Evolutionary conservation across 2,329 filamentous ascomycete genomes (phyloP).

Genomic region (Penicillium nordicum): DNA sequence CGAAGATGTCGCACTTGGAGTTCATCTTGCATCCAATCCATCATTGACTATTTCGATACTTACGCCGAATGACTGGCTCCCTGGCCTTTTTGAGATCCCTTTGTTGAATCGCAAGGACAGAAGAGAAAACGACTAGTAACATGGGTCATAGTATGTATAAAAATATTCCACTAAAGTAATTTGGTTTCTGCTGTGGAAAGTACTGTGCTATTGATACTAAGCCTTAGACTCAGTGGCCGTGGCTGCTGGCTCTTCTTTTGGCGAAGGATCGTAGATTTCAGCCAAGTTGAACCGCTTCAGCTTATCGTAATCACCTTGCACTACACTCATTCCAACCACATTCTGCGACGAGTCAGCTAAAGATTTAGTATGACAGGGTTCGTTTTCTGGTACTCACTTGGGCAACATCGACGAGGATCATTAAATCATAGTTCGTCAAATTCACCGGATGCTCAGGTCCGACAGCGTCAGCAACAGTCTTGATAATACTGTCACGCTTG

Average conservation of each 20-base stretch:
- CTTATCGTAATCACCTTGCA: constrained; percentile 57
- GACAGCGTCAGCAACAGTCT: constrained; percentile 56
- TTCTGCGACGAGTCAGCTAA: constrained; percentile 46
- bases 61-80: background rate
- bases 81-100: background rate
- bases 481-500: constrained; percentile 57
- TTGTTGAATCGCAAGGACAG: background rate
- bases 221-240: background rate
- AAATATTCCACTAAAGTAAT: background rate
- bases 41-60: background rate
- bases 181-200: background rate
- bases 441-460: constrained; percentile 58
- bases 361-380: background rate
- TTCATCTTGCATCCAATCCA: background rate
- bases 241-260: constrained; percentile 18
- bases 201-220: background rate
- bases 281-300: constrained; percentile 62
- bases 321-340: constrained; percentile 62
- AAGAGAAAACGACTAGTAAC: background rate
- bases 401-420: constrained; percentile 62
- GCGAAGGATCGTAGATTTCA: constrained; percentile 56
- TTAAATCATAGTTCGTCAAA: constrained; percentile 57
- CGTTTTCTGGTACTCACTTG: constrained; percentile 46
- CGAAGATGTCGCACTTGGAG: background rate
- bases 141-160: background rate